phyloP scores from a whole-genome alignment of 805 yeast species.

The Soucietia sequanensis region DNA sequence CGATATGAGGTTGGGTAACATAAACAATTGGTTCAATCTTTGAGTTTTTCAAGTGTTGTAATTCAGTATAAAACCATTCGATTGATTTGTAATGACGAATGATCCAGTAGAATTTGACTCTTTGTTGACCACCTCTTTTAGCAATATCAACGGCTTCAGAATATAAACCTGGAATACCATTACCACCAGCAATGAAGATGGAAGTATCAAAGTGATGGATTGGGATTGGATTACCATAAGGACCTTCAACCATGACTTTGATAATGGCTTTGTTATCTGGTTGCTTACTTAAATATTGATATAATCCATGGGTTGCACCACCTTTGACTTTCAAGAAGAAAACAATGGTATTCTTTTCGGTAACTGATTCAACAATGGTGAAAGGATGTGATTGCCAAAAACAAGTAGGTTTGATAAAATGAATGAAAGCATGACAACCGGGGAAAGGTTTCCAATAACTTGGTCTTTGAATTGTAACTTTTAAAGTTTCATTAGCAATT shows the following conservation, averaged over 20 bases:
- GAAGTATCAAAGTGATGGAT: slow-evolving; percentile 9
- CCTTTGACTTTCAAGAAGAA: slow-evolving; percentile 44
- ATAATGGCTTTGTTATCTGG: slow-evolving; percentile 30
- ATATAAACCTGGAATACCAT: slow-evolving; percentile 41
- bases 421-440: slow-evolving; percentile 63
- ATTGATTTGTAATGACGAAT: slow-evolving; percentile 38
- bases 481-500: slow-evolving; percentile 45
- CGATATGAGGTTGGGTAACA: slow-evolving; percentile 33
- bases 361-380: slow-evolving; percentile 33
- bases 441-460: slow-evolving; percentile 54
- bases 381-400: slow-evolving; percentile 74
- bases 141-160: slow-evolving; percentile 29
- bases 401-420: slow-evolving; percentile 42
- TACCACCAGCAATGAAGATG: slow-evolving; percentile 37
- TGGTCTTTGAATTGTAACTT: slow-evolving; percentile 51
- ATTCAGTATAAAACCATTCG: slow-evolving; percentile 40
- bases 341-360: slow-evolving; percentile 32
- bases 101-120: slow-evolving; percentile 36
- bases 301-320: slow-evolving; percentile 37
- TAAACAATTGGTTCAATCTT: slow-evolving; percentile 39
- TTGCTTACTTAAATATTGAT: slow-evolving; percentile 28
- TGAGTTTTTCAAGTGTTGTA: slow-evolving; percentile 29
- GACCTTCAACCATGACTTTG: slow-evolving; percentile 38
- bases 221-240: slow-evolving; percentile 35
- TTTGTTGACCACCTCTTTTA: slow-evolving; percentile 7